Evolutionary conservation across 495 filamentous ascomycete genomes (phyloP), one percentile per base, ranked within the genome.

Genomic region (Penicillium mononematosum): DNA sequence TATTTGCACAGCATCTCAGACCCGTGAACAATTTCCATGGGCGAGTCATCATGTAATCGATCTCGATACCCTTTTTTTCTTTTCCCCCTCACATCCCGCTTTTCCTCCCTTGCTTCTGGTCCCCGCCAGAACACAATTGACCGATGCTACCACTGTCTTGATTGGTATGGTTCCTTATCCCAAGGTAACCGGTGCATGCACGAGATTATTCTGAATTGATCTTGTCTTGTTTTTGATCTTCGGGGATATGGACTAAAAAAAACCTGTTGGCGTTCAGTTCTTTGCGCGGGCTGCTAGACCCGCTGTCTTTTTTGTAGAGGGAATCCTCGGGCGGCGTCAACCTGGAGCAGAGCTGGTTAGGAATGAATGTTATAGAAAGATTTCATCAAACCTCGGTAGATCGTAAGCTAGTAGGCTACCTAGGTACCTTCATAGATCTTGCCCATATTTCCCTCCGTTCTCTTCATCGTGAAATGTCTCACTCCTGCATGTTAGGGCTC

Each of bases 61-160:
- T 65, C 46, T 64, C 65, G 65, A 67, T 67, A 67, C 64, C 64
- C 61, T 53, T 56, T 60, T 44, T 57, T 47, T 44, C 19, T 11
- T 57, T 53, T 50, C 61, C 39, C 38, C 20, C 31, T 39, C 36
- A 17, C 36, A 17, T 55, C 45, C 38, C 43, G 42, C 27, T 47
- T 53, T 57, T 45, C 62, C 51, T 41, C 63, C 65, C 63, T 68
- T 68, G 58, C 65, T 65, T 63, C 59, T 63, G 49, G 44, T 17
- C 49, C 57, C 47, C 50, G 58, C 57, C 51, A 58, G 50, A 32
- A 24, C 49, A 11, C 36, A 17, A 57, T 46, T 52, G 24, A 36
- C 38, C 16, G 22, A 51, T 51, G 22, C 22, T 51, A 51, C 34
- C n/a, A 36, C 14, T 29, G 22, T 22, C 22, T 38, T 38, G 53